Evolutionary conservation across 208 protist genomes (phyloP), one percentile per base, ranked within the genome.

Genomic region (Acanthamoeba polyphaga): DNA sequence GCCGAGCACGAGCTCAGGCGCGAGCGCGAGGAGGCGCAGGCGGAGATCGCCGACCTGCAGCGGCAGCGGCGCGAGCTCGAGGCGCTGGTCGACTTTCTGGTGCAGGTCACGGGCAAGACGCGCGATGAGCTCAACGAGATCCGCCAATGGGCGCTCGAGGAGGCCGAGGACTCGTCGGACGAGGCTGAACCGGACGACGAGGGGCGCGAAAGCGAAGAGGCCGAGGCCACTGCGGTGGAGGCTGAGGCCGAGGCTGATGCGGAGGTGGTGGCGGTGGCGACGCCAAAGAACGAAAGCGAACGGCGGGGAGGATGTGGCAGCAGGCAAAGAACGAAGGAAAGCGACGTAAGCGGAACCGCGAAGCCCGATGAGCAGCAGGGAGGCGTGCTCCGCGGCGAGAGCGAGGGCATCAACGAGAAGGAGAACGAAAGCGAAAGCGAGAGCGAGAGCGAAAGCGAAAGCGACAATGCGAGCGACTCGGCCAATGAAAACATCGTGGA

Each of bases 91-190:
- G 66, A 72, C 66, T 72, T 72, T 38, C 66, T 72, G 66, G 66
- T 72, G n/a, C 66, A 72, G 66, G 66, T 72, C n/a, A 72, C 66
- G 27, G 66, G 66, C 24, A 72, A 72, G 66, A 38, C 66, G 66
- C 66, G 66, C 9, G 66, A 72, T 29, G 66, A 72, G 66, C 66
- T 72, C 29, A 38, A 38, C 29, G 66, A 72, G 66, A 29, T 72
- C 24, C 66, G 29, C 29, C 66, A 72, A 38, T 72, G 66, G 66
- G 66, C 66, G 29, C 66, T 72, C 29, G 66, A 72, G 29, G 60
- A 66, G 60, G 60, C 6, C 19, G 60, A 66, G 60, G 1, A 13
- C 22, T 66, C 60, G 7, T 13, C 6, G 7, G 60, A 66, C 22
- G 66, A 72, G 34, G 60, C 6, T 24, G 24, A 22, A 66, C 22